Percentiles rank a stretch among this genome's conserved stretches.
Evolutionary conservation across 2,329 filamentous ascomycete genomes (phyloP).

Genomic region (Orbilia javanica): DNA sequence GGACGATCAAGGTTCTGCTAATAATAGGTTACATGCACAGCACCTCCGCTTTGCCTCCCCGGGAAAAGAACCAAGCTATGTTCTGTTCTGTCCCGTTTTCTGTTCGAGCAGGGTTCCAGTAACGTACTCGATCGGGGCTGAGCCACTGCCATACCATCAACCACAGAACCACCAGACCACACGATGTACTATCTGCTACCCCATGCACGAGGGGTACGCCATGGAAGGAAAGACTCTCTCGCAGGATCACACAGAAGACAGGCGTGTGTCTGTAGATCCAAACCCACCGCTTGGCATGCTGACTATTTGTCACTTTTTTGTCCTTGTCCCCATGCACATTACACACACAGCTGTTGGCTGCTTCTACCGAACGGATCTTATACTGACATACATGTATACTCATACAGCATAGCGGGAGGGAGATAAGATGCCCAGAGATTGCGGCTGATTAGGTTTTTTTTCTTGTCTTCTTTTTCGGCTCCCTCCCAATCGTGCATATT

Average conservation of each 20-base stretch:
- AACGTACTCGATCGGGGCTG: background rate
- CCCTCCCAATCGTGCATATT: background rate
- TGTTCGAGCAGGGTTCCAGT: constrained; percentile 6
- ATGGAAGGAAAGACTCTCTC: background rate
- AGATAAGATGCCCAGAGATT: constrained; percentile 21
- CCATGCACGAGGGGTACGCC: background rate
- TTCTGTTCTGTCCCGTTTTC: too few species aligned
- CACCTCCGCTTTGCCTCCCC: background rate
- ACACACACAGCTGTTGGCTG: too few species aligned
- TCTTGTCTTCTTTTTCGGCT: too few species aligned
- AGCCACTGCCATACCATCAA: background rate
- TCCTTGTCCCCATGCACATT: too few species aligned
- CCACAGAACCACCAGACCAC: background rate
- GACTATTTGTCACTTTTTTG: constrained; percentile 37
- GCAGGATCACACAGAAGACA: background rate
- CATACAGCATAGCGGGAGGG: too few species aligned
- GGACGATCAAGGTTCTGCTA: constrained; percentile 27
- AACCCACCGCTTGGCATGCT: constrained; percentile 17
- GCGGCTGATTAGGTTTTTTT: constrained; percentile 25
- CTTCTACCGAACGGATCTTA: too few species aligned
- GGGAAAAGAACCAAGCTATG: background rate
- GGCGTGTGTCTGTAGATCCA: background rate
- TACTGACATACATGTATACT: background rate
- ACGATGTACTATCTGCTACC: too few species aligned
- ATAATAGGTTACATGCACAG: background rate